Evolutionary conservation across 345 rosid genomes (phyloP).

Genomic region (Aurinia saxatilis): DNA sequence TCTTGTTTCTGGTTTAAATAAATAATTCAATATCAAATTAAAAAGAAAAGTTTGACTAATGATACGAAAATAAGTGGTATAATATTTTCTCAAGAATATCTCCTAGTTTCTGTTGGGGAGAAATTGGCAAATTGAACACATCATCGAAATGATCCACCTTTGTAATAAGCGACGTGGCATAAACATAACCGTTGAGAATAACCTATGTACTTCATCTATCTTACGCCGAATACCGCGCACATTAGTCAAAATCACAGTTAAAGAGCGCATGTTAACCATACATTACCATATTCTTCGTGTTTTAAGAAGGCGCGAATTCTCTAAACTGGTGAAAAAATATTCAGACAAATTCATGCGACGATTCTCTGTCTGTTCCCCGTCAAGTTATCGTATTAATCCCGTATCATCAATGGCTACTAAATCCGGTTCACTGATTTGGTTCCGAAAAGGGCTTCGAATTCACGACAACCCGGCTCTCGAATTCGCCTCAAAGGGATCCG

Average conservation of each 20-base stretch:
- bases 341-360: constrained; percentile 6
- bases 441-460: constrained; percentile 82
- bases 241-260: neutral
- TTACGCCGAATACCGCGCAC: constrained; percentile 8
- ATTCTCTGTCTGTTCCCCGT: constrained; percentile 1
- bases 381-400: constrained; percentile 12
- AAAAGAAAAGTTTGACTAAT: too few species aligned
- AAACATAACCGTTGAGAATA: neutral
- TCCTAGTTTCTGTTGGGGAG: too few species aligned
- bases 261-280: constrained; percentile 4
- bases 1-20: too few species aligned
- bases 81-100: too few species aligned
- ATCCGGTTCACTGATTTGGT: constrained; percentile 79
- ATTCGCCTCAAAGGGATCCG: constrained; percentile 46
- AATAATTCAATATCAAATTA: too few species aligned
- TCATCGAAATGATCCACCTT: neutral
- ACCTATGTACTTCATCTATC: neutral
- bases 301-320: constrained; percentile 15
- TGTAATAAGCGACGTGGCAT: constrained; percentile 15
- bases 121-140: constrained; percentile 1
- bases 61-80: too few species aligned
- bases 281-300: neutral
- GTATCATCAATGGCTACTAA: constrained; percentile 33
- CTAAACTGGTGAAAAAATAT: neutral
- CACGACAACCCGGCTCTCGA: constrained; percentile 93